Conservation (phyloP, 331 rosid genomes). For the Quercus tomentella region DNA sequence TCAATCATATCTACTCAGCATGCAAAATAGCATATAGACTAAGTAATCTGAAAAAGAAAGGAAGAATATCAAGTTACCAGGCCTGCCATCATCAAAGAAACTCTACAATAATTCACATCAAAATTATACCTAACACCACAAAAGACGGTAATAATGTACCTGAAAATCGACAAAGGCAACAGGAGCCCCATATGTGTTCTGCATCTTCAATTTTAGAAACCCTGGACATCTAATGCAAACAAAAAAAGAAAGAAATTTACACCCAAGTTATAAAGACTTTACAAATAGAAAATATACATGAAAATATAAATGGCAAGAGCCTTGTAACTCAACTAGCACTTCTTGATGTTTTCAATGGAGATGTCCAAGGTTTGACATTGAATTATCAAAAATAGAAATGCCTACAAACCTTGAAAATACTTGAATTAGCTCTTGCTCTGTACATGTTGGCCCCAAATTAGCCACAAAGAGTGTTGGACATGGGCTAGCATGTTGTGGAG, state of each 20-base stretch:
- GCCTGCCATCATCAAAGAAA: background rate
- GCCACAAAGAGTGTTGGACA: slow-evolving; percentile 95
- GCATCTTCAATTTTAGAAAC: slow-evolving; percentile 89
- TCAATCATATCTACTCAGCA: background rate
- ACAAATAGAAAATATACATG: slow-evolving; percentile 4
- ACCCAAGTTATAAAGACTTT: background rate
- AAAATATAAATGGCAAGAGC: background rate
- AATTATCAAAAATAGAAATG: background rate
- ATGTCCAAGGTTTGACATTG: no score
- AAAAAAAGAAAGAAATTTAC: background rate
- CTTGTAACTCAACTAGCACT: no score
- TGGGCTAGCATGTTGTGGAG: slow-evolving; percentile 47
- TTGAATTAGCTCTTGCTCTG: slow-evolving; percentile 77
- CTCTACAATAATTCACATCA: background rate
- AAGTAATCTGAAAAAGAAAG: background rate
- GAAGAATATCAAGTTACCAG: background rate
- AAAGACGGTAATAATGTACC: slow-evolving; percentile 33
- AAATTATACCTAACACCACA: background rate
- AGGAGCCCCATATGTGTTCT: slow-evolving; percentile 87
- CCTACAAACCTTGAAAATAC: slow-evolving; percentile 71
- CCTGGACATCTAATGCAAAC: slow-evolving; percentile 69
- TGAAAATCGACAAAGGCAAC: slow-evolving; percentile 97
- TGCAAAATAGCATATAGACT: background rate
- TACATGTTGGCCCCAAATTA: slow-evolving; percentile 85
- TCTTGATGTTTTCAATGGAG: no score